Conservation (phyloP, 345 rosid genomes). For the Eucalyptus albens region DNA sequence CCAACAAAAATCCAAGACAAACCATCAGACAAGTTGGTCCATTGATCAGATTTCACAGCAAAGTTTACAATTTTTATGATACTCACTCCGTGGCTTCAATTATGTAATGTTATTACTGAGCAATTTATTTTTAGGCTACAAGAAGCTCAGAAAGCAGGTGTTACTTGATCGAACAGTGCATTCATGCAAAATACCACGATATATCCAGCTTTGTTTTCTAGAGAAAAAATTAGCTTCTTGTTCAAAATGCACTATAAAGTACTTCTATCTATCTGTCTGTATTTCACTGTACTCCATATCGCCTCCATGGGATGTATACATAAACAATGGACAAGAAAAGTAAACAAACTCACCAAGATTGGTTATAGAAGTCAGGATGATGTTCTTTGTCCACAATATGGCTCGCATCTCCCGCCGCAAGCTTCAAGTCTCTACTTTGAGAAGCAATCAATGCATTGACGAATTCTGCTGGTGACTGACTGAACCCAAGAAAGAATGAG, state of each 20-base stretch:
- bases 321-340: background rate
- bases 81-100: background rate
- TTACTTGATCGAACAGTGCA: background rate
- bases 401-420: constrained; percentile 2
- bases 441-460: constrained; percentile 2
- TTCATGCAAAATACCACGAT: background rate
- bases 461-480: constrained; percentile 12
- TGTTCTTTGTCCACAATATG: background rate
- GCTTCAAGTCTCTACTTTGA: constrained; percentile 8
- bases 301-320: background rate
- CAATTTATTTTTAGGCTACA: background rate
- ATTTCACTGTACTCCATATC: background rate
- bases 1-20: background rate
- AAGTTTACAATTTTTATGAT: background rate
- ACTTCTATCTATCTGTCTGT: background rate
- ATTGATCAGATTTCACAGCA: background rate
- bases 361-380: constrained; percentile 4
- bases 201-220: background rate
- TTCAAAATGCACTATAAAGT: background rate
- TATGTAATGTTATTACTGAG: background rate
- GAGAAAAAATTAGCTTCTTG: background rate
- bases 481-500: constrained; percentile 7
- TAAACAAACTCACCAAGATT: background rate
- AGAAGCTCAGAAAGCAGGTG: background rate
- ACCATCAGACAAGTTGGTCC: background rate